These are phyloP conservation scores for Wallacemonas sp. DNA, from an alignment of 208 protist species.

Conservation along the genomic window DNA sequence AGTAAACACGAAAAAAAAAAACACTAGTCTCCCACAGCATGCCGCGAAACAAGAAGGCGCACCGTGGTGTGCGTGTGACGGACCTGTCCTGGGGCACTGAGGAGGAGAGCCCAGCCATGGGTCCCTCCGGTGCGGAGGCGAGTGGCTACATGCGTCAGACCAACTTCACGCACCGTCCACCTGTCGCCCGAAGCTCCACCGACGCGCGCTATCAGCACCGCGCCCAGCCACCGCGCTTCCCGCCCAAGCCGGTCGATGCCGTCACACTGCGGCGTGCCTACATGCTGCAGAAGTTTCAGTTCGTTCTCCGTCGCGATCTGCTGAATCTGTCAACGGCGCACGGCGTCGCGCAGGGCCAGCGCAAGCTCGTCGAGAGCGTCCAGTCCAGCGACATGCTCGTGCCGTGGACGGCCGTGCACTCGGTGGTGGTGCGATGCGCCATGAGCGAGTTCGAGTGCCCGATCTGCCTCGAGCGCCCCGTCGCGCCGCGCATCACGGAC, in stretches of 20 bases:
- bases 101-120: slow-evolving; percentile 3
- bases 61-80: slow-evolving; percentile 11
- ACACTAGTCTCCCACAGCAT: too few species aligned
- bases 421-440: slow-evolving; percentile 76
- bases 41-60: slow-evolving; percentile 2
- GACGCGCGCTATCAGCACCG: slow-evolving; percentile 27
- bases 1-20: too few species aligned
- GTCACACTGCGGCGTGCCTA: slow-evolving; percentile 62
- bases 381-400: slow-evolving; percentile 50
- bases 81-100: neutral
- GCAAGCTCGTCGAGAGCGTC: slow-evolving; percentile 60
- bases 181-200: neutral
- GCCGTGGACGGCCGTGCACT: slow-evolving; percentile 79
- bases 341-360: slow-evolving; percentile 61
- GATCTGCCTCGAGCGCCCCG: slow-evolving; percentile 77
- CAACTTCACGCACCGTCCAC: neutral
- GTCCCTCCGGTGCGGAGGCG: neutral
- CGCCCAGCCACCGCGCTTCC: slow-evolving; percentile 8
- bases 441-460: slow-evolving; percentile 81
- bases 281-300: slow-evolving; percentile 90
- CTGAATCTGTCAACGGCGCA: slow-evolving; percentile 29
- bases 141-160: neutral
- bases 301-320: slow-evolving; percentile 78
- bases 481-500: slow-evolving; percentile 78
- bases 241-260: slow-evolving; percentile 36